A percentile compares a stretch with the other conserved stretches of the same genome.
Conservation (phyloP, 345 rosid species). For the Eucalyptus erythrocorys region DNA sequence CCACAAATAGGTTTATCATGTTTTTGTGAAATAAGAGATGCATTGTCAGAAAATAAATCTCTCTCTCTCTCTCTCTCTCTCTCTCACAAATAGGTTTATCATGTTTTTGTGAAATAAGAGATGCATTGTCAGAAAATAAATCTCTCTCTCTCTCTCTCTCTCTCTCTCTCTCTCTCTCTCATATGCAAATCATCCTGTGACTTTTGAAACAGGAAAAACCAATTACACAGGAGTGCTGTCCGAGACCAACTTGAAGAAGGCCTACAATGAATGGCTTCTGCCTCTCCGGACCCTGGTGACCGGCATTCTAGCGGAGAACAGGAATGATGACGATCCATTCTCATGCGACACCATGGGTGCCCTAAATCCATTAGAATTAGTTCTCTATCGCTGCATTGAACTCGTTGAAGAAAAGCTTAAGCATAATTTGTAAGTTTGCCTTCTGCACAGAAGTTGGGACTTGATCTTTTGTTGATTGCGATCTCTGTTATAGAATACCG, state of each 20-base stretch:
- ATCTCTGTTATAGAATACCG: neutral
- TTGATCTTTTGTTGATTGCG: neutral
- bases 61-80: neutral
- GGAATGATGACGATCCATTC: slow-evolving; percentile 20
- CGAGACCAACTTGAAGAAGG: slow-evolving; percentile 46
- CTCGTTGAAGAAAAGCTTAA: slow-evolving; percentile 67
- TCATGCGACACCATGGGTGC: slow-evolving; percentile 16
- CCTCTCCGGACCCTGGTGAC: slow-evolving; percentile 63
- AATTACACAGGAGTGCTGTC: slow-evolving; percentile 33
- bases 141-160: neutral
- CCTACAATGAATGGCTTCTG: slow-evolving; percentile 67
- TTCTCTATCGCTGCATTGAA: slow-evolving; percentile 74
- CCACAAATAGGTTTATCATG: neutral
- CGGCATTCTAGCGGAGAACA: slow-evolving; percentile 30
- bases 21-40: neutral
- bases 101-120: neutral
- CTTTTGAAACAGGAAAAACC: slow-evolving; percentile 26
- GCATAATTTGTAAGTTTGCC: neutral
- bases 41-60: neutral
- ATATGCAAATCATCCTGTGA: neutral
- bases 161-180: neutral
- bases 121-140: neutral
- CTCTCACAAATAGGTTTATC: neutral
- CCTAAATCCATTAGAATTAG: slow-evolving; percentile 58
- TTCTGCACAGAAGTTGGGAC: neutral